phyloP scores from a whole-genome alignment of 768 basidiomycete genomes.

The Suillus americanus region DNA sequence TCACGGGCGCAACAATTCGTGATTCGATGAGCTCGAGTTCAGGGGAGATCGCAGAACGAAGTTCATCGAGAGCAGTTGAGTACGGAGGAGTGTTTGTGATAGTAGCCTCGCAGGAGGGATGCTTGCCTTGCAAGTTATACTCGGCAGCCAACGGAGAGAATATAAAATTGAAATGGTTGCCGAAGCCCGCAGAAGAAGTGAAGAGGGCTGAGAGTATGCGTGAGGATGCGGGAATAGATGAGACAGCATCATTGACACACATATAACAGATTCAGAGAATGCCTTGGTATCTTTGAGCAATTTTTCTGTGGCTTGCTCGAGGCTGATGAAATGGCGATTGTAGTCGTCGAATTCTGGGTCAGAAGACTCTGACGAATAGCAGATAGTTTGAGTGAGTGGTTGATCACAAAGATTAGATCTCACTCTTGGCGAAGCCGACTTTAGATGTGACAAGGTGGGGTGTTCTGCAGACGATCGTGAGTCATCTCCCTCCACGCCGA shows the following conservation, averaged over 20 bases:
- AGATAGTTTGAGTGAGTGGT: conserved; percentile 4
- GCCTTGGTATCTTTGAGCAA: conserved; percentile 88
- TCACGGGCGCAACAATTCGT: conserved; percentile 80
- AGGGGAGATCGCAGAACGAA: conserved; percentile 74
- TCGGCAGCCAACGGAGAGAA: conserved; percentile 73
- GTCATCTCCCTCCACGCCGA: background rate
- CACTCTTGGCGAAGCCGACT: conserved; percentile 93
- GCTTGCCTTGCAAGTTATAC: conserved; percentile 73
- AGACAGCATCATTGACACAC: conserved; percentile 34
- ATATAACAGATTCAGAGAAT: conserved; percentile 79
- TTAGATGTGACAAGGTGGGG: conserved; percentile 87
- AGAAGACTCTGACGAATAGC: conserved; percentile 56
- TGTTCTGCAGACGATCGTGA: conserved; percentile 50
- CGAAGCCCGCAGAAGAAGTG: conserved; percentile 61
- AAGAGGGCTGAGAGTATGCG: conserved; percentile 52
- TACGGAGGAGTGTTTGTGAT: conserved; percentile 76
- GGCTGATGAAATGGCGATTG: conserved; percentile 67
- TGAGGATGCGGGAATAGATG: conserved; percentile 4
- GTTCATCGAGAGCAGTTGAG: conserved; percentile 75
- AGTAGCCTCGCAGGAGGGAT: conserved; percentile 77
- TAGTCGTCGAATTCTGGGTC: conserved; percentile 93
- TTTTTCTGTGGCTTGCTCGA: conserved; percentile 86
- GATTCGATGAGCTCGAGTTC: conserved; percentile 94
- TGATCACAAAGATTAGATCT: background rate
- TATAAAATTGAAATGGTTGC: conserved; percentile 59